Conservation (phyloP, 495 filamentous ascomycete species). For the Polyplosphaeria fusca region DNA sequence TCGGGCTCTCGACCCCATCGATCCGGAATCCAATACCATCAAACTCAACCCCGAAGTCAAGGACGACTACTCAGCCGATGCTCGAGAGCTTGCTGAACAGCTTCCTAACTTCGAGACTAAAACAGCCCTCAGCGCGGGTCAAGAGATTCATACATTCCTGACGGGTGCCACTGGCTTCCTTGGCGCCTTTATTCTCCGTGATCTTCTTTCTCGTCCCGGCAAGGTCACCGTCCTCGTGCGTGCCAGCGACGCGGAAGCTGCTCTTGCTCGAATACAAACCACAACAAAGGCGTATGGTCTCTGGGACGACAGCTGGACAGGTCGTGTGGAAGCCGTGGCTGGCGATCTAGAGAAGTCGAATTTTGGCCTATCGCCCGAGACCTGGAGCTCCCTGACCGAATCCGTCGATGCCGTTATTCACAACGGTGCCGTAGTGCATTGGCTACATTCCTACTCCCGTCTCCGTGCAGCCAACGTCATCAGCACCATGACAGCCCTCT, state of each 20-base stretch:
- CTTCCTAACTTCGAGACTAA: slow-evolving; percentile 48
- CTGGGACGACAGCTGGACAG: slow-evolving; percentile 70
- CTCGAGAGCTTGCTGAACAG: slow-evolving; percentile 52
- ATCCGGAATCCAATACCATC: slow-evolving; percentile 36
- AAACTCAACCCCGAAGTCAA: slow-evolving; percentile 41
- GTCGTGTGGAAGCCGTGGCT: slow-evolving; percentile 59
- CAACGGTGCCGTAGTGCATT: slow-evolving; percentile 86
- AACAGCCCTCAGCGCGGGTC: slow-evolving; percentile 34
- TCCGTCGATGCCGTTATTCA: slow-evolving; percentile 79
- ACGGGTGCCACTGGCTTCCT: slow-evolving; percentile 93
- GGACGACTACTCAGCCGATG: slow-evolving; percentile 66
- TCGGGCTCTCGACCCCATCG: slow-evolving; percentile 48
- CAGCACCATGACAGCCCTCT: slow-evolving; percentile 72
- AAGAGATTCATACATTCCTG: slow-evolving; percentile 64
- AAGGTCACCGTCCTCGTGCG: slow-evolving; percentile 80
- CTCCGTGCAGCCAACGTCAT: slow-evolving; percentile 77
- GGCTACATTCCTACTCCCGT: slow-evolving; percentile 76
- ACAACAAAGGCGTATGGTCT: slow-evolving; percentile 71
- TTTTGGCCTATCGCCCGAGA: slow-evolving; percentile 62
- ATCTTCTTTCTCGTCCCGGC: slow-evolving; percentile 60
- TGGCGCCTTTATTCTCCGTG: slow-evolving; percentile 74
- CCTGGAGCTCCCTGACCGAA: slow-evolving; percentile 62
- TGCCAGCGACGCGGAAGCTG: slow-evolving; percentile 53
- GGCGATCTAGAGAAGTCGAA: slow-evolving; percentile 70
- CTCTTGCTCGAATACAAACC: slow-evolving; percentile 48